Conservation (phyloP, 139 green algal genomes). For the Chlamydomonas applanata region DNA sequence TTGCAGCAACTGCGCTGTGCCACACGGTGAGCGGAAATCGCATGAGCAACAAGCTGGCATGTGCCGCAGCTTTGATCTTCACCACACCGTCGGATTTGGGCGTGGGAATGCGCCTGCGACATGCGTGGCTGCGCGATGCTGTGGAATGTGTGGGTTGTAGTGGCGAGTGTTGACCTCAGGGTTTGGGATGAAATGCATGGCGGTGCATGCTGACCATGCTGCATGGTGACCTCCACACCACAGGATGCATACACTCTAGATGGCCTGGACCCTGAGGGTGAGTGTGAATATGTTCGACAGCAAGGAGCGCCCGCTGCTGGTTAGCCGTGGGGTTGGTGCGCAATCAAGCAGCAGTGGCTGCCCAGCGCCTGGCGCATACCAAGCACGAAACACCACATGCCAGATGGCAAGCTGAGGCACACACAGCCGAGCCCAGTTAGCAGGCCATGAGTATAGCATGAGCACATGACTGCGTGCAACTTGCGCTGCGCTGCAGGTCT, state of each 20-base stretch:
- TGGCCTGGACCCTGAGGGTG: constrained; percentile 71
- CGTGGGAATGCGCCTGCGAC: neutral
- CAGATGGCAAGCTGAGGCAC: too few relatives aligned
- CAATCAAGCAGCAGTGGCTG: too few relatives aligned
- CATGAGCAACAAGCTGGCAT: neutral
- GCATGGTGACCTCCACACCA: neutral
- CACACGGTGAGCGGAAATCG: constrained; percentile 72
- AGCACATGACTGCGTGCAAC: too few relatives aligned
- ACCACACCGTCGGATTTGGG: too few relatives aligned
- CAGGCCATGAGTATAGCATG: too few relatives aligned
- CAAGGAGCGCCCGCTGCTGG: neutral
- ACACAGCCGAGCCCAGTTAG: too few relatives aligned
- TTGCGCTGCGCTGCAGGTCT: constrained; percentile 61
- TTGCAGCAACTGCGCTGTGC: constrained; percentile 89
- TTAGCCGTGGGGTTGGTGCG: too few relatives aligned
- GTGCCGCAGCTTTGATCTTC: too few relatives aligned
- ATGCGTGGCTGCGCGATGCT: neutral
- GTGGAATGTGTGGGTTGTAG: neutral
- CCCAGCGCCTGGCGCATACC: too few relatives aligned
- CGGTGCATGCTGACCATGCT: neutral
- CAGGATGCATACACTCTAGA: constrained; percentile 89
- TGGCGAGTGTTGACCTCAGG: neutral
- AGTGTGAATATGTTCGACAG: neutral
- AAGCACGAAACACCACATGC: too few relatives aligned
- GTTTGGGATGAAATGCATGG: too few relatives aligned